These are phyloP conservation scores for Nitzschia putrida DNA, from an alignment of 108 stramenopile species.

Conservation along the genomic window DNA sequence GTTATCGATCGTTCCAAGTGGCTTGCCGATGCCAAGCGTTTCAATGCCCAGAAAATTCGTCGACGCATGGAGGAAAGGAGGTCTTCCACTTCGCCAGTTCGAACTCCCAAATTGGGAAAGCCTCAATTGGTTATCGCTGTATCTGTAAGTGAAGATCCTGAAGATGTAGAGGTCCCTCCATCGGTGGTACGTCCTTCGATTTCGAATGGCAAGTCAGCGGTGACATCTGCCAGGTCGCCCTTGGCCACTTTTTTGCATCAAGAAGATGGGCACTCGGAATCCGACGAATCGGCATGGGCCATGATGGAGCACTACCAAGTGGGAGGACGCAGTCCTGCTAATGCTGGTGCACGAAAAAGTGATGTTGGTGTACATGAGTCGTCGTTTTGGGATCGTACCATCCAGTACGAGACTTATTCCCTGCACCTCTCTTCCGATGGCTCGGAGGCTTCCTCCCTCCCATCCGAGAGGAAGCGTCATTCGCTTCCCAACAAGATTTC, in stretches of 20 bases:
- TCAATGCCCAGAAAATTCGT: conserved; percentile 36
- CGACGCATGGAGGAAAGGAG: conserved; percentile 32
- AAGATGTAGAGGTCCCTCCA: conserved; percentile 13
- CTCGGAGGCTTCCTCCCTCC: not conserved
- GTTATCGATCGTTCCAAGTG: conserved; percentile 3
- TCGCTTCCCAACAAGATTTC: not conserved
- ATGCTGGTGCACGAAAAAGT: not conserved
- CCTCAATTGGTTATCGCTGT: conserved; percentile 28
- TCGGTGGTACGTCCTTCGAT: not conserved
- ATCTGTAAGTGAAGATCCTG: conserved; percentile 33
- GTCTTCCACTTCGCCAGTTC: conserved; percentile 9
- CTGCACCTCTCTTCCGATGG: conserved; percentile 12
- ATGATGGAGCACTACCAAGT: conserved; percentile 41
- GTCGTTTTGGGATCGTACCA: conserved; percentile 4
- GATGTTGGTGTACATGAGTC: not conserved
- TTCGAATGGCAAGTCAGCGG: not conserved
- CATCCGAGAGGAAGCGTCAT: not conserved
- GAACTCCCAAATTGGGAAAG: conserved; percentile 2
- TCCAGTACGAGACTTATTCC: not conserved
- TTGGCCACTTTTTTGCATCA: conserved; percentile 2
- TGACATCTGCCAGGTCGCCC: not conserved
- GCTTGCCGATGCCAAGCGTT: conserved; percentile 23
- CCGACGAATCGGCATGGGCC: conserved; percentile 31
- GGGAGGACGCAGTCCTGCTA: not conserved
- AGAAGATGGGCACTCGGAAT: not conserved